Base-by-base conservation (phyloP, 2,329 filamentous ascomycete species). In the Hirsutella thompsonii region DNA sequence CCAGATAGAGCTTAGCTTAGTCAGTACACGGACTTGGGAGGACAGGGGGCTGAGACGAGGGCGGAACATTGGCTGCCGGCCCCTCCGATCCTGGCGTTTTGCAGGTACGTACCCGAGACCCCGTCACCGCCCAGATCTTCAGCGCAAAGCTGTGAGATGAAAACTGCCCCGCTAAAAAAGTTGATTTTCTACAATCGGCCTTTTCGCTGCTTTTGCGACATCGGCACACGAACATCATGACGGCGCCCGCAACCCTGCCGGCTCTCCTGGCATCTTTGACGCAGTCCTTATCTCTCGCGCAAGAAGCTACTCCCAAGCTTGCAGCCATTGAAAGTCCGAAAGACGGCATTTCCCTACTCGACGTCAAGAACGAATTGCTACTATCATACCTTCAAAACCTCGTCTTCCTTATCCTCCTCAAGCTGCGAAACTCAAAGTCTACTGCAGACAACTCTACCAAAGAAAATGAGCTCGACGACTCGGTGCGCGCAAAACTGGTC, bases 361-460 rank as follows among this genome's bases (percentile, higher is more conserved):
- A 96, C 57, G 79, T 86, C 48, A 98, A 98, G 67, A 96, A 93
- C 63, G 92, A 98, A 58, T 73, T 98, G n/a, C 79, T 98, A 16
- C 79, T 98, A 32, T 90, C 90, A 4, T 98, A 98, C 62, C 71
- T 98, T 0, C 90, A 98, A 55, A 93, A 94, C 54, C 76, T 96
- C 4, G 85, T 92, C 36, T 94, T 94, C 51, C 67, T 94, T 33
- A 82, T 94, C 36, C 67, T 94, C 2, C 63, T 93, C 30, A 90
- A 93, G 55, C 62, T 96, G 18, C 78, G 85, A 44, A 77, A 79
- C 55, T 48, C 59, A 5, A 64, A 60, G 43, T 42, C 51, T 0
- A 48, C 49, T 20, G 41, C 47, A 2, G 46, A 52, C 9, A 44
- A 49, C 3, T 21, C 41, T 5, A 52, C 5, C 4, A 10, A 67